Conservation (phyloP, 176 grass and related monocot genomes). For the Carex littledalei region DNA sequence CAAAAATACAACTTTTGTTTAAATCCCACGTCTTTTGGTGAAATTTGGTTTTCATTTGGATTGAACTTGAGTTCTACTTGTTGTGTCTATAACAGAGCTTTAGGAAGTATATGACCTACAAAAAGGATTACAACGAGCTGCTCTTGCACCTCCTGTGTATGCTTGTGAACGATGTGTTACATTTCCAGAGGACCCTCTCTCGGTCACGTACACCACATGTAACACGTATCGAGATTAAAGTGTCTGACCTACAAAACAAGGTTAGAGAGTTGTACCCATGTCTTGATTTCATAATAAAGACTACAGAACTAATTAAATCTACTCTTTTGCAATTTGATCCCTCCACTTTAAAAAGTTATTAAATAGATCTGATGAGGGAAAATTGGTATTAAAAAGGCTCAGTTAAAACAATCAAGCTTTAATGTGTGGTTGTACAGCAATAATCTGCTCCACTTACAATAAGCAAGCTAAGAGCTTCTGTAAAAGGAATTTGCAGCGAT, state of each 20-base stretch:
- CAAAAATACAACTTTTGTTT: background rate
- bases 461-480: background rate
- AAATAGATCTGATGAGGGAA: background rate
- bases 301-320: background rate
- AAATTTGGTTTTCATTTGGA: background rate
- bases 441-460: background rate
- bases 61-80: conserved; percentile 26
- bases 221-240: conserved; percentile 61
- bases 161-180: conserved; percentile 72
- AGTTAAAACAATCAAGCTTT: background rate
- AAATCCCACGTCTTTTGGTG: background rate
- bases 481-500: background rate
- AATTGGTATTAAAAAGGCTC: background rate
- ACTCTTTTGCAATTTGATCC: background rate
- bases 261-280: conserved; percentile 25
- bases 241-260: conserved; percentile 80
- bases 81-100: conserved; percentile 53
- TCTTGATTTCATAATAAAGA: background rate
- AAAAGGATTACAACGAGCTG: conserved; percentile 94
- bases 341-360: background rate
- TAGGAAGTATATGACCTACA: conserved; percentile 93
- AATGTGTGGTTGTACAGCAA: background rate
- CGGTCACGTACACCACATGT: conserved; percentile 42
- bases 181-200: conserved; percentile 76
- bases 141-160: conserved; percentile 81